Evolutionary conservation across 331 rosid genomes (phyloP).

Genomic region (Prunus yedoensis): DNA sequence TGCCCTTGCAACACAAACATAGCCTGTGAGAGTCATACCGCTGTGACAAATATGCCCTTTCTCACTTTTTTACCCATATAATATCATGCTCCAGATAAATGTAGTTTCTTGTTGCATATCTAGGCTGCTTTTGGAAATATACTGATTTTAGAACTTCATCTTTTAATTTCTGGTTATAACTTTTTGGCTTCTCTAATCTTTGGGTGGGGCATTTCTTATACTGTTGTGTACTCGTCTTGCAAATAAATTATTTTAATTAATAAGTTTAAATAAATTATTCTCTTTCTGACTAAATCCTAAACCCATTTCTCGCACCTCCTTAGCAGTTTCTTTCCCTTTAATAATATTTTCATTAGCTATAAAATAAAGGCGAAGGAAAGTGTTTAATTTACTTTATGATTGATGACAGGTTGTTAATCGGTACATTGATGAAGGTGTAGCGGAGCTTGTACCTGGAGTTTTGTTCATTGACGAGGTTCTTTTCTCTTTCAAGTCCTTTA

Average conservation of each 20-base stretch:
- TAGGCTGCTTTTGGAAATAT: background rate
- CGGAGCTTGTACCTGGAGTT: slow-evolving; percentile 98
- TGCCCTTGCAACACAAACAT: background rate
- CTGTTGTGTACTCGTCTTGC: background rate
- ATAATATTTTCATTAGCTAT: background rate
- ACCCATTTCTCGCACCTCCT: background rate
- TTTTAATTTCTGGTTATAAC: background rate
- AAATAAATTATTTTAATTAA: background rate
- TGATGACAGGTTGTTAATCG: slow-evolving; percentile 78
- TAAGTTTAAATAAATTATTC: background rate
- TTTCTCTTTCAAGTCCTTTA: background rate
- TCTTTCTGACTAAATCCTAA: background rate
- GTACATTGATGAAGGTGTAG: slow-evolving; percentile 92
- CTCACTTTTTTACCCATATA: background rate
- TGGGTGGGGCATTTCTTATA: background rate
- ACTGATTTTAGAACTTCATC: background rate
- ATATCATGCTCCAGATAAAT: too few species aligned
- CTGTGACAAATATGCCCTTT: background rate
- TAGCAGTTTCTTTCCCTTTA: background rate
- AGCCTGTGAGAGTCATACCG: background rate
- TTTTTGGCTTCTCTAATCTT: background rate
- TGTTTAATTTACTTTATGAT: slow-evolving; percentile 14
- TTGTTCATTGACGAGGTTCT: slow-evolving; percentile 87
- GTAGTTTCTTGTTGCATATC: too few species aligned
- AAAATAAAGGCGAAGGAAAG: background rate